Percentiles rank a stretch among this genome's conserved stretches.
Conservation (phyloP, 306 rosid genomes). For the Prunus davidiana region DNA sequence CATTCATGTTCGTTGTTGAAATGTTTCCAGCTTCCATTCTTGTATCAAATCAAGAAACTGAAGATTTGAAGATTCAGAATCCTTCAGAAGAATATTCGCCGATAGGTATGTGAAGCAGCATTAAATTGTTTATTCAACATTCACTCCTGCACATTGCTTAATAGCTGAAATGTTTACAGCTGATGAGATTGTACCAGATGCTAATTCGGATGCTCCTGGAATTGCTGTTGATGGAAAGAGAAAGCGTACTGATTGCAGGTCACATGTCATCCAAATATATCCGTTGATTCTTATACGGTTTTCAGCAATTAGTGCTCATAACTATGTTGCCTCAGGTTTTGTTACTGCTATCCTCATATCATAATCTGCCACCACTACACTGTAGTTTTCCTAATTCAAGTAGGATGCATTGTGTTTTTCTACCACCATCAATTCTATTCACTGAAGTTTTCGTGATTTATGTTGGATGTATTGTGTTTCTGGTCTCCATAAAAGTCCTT, state of each 20-base stretch:
- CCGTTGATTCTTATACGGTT: constrained; percentile 10
- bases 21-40: constrained; percentile 55
- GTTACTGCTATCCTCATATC: constrained; percentile 9
- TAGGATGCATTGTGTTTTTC: background rate
- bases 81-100: constrained; percentile 29
- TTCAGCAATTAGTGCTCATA: constrained; percentile 25
- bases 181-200: constrained; percentile 40
- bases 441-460: background rate
- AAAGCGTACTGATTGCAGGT: constrained; percentile 64
- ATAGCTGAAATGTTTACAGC: constrained; percentile 52
- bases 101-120: constrained; percentile 40
- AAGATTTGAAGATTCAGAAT: constrained; percentile 29
- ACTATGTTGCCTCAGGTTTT: constrained; percentile 16
- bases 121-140: constrained; percentile 3
- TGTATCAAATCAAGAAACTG: constrained; percentile 39
- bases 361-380: constrained; percentile 9
- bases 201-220: constrained; percentile 36
- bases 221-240: constrained; percentile 63
- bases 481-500: background rate
- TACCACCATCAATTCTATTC: constrained; percentile 2
- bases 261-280: constrained; percentile 30
- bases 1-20: constrained; percentile 24
- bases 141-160: constrained; percentile 15
- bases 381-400: background rate
- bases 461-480: background rate